phyloP scores from a whole-genome alignment of 305 asterid species.

The Ajuga reptans region DNA sequence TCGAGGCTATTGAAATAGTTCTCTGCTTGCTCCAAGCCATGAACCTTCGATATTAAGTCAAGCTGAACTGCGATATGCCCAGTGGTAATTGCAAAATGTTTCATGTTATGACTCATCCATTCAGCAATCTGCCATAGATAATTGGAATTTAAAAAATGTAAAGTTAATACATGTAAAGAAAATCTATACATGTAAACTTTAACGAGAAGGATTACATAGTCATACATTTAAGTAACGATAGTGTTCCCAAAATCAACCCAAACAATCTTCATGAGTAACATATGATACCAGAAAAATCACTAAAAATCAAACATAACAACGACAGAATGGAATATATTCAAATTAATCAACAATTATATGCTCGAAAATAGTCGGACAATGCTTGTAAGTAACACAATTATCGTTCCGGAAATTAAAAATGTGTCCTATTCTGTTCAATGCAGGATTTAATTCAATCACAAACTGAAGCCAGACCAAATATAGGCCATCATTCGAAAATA shows the following conservation, averaged over 20 bases:
- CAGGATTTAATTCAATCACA: neutral
- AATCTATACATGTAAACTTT: neutral
- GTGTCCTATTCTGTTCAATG: neutral
- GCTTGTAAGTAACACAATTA: no score
- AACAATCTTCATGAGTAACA: neutral
- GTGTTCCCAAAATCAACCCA: neutral
- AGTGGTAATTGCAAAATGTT: slow-evolving; percentile 11
- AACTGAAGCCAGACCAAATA: neutral
- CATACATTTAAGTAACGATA: no score
- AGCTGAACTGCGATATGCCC: slow-evolving; percentile 24
- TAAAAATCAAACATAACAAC: no score
- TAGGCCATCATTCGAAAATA: neutral
- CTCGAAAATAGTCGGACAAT: neutral
- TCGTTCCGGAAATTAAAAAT: no score
- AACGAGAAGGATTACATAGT: no score
- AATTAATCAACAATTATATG: neutral
- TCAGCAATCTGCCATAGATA: slow-evolving; percentile 25
- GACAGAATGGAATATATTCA: neutral
- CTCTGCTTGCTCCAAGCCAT: slow-evolving; percentile 26
- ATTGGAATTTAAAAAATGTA: neutral
- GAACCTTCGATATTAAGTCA: slow-evolving; percentile 29
- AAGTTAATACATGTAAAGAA: neutral
- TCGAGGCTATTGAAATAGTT: slow-evolving; percentile 25
- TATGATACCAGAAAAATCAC: no score
- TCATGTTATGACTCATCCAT: slow-evolving; percentile 28